Evolutionary conservation across 768 basidiomycete genomes (phyloP), one percentile per base, ranked within the genome.

Genomic region (Amanita molliuscula): DNA sequence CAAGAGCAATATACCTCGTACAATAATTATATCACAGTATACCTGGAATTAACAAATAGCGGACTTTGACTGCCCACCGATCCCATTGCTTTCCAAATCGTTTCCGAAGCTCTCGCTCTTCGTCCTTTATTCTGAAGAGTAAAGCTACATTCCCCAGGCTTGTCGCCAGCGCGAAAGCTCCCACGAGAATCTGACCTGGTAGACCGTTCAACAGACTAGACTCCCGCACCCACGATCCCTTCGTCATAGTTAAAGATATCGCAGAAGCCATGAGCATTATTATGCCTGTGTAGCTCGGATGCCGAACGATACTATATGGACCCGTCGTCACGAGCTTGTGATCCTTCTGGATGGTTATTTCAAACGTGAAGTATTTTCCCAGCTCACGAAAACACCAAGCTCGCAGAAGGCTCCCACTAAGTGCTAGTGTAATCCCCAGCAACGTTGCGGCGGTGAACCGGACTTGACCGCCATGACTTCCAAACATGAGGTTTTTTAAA

Each of bases 11-110:
- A 28, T 28, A 28, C 26, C 26, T 28, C 9, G 6, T 6, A 26
- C 2, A 28, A 28, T 3, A 9, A 28, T 28, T 28, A 28, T 28
- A 28, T 29, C 29, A 44, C 21, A 54, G 20, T 44, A 47, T 33
- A 8, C 71, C 65, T 21, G 78, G 77, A 40, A 79, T 55, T 25
- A 81, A 60, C 45, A 58, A 74, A 48, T 71, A 76, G 6, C 65
- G 72, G 10, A 79, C 78, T 36, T 52, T 61, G 36, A 50, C 51
- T 4, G 69, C 70, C 74, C 74, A 81, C 1, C 59, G 53, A 8
- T 67, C 64, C 70, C 73, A 70, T 47, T 72, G 60, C 35, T 58
- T 59, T 3, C 72, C 69, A 59, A 75, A 77, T n/a, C 55, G 57
- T 47, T 65, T 56, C 45, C 61, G 57, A 54, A 78, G 54, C 11